Evolutionary conservation across 805 yeast genomes (phyloP), one percentile per base, ranked within the genome.

Genomic region (Monosporozyma yasuniensis): DNA sequence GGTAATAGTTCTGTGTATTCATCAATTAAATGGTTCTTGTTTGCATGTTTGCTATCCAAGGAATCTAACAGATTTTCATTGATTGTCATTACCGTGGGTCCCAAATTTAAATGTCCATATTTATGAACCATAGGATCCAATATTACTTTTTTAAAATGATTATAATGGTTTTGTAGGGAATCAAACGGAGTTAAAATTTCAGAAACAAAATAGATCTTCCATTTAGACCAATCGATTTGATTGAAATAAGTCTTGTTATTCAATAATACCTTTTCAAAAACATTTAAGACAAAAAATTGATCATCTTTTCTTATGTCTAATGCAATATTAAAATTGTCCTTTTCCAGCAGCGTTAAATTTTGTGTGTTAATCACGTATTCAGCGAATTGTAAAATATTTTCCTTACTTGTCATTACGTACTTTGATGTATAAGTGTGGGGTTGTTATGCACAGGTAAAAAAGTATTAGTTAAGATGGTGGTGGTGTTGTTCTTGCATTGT

Each of bases 151-250:
- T 84, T 77, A 72, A 89, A 84, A 48, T 82, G 73, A 1, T 90
- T 89, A 63, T 79, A 87, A 73, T 89, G 89, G 52, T 95, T 86
- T 64, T 87, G 96, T 18, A 74, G 80, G 61, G 87, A 84, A 56
- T 79, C 79, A 60, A 87, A 73, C 10, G 95, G 86, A 34, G 89
- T 96, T 54, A 89, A 66, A 64, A 96, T 78, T 71, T 89, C 97
- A 61, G 89, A 96, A 56, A 89, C 81, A 68, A 89, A 87, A 70
- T 74, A 89, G 12, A 89, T 82, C 53, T 79, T 79, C 93, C 93
- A 85, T 56, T 79, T 74, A 37, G 70, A 67, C 89, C 91, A 84
- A 57, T 79, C 68, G 28, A 81, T 75, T 49, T 72, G 59, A 1
- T 63, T 50, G 1, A 70, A 67, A 41, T 74, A 62, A 16, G 68